Base-by-base conservation (phyloP, 257 asterid genomes). In the Forsythia viridissima region DNA sequence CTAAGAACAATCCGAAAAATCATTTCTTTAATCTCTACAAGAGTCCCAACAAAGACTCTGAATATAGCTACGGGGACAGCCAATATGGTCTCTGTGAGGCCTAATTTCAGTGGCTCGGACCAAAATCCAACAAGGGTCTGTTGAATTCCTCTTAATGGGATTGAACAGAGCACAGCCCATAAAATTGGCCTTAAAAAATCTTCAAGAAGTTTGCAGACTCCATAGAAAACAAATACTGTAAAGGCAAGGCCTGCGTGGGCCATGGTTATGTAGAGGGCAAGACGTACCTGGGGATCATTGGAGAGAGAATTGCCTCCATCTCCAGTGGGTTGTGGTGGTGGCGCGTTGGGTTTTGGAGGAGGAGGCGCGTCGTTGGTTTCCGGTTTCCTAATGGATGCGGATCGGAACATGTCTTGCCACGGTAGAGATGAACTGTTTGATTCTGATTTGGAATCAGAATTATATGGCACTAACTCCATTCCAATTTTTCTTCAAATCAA, bases 401-500 rank as follows among this genome's bases (percentile, higher is more conserved):
- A 93, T 92, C 97, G 82, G 84, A 93, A 93, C 99, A 96, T 96
- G 71, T 96, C 99, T 85, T 91, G 90, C 99, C 99, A 96, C 44
- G 98, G 89, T 4, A 87, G 88, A 59, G 85, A 83, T 39, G 80
- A 79, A 59, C 78, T 70, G 84, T 51, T 85, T 18, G 93, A 61
- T 80, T 87, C 90, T 61, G 92, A 38, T 77, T 90, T 87, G 73
- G 90, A 78, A 83, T 90, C 96, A 18, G 96, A 81, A 71, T 86
- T 85, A 38, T 80, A 88, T 4, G 93, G 93, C 52, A 90, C 88
- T 77, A 91, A 80, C 74, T 84, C 96, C 97, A 93, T 88, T 76
- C 51, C 76, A 79, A 4, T 52, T 65, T 48, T 69, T 83, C 75
- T 77, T 55, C 57, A 73, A 39, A 42, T 61, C 80, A 82, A 77